These are phyloP conservation scores for Spatholobus suberectus DNA, from an alignment of 306 rosid genomes.

Conservation along the genomic window DNA sequence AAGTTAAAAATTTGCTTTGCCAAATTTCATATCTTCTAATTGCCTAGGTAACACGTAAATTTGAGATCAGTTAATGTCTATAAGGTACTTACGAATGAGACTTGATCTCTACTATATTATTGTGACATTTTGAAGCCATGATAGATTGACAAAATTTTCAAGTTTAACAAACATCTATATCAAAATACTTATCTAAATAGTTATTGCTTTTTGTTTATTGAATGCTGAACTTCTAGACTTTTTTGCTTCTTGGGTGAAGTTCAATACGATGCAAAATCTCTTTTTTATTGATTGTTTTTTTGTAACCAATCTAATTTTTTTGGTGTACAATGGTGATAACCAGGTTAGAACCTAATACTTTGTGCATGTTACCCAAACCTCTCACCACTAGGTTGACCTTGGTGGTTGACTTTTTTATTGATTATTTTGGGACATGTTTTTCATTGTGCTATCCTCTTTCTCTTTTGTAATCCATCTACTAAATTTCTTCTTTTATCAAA, in stretches of 20 bases:
- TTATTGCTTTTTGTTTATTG: background rate
- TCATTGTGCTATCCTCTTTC: background rate
- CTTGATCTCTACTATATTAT: slow-evolving; percentile 12
- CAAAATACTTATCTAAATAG: background rate
- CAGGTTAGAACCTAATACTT: no score
- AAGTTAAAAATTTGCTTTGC: slow-evolving; percentile 50
- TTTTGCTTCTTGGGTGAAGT: background rate
- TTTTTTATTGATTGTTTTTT: background rate
- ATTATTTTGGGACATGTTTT: background rate
- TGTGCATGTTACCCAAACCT: no score
- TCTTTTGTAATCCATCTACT: background rate
- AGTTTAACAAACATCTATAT: slow-evolving; percentile 2
- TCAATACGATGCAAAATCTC: background rate
- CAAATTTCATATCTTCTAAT: background rate
- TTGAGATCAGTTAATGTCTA: background rate
- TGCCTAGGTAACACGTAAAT: background rate
- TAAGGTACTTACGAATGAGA: background rate
- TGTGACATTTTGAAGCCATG: slow-evolving; percentile 2
- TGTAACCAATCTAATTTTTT: no score
- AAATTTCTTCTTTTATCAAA: background rate
- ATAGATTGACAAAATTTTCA: background rate
- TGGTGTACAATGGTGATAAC: no score
- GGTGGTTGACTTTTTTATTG: background rate
- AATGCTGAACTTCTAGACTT: slow-evolving; percentile 8
- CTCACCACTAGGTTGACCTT: no score